phyloP scores from a whole-genome alignment of 2,329 filamentous ascomycete species.

The Beauveria pseudobassiana region DNA sequence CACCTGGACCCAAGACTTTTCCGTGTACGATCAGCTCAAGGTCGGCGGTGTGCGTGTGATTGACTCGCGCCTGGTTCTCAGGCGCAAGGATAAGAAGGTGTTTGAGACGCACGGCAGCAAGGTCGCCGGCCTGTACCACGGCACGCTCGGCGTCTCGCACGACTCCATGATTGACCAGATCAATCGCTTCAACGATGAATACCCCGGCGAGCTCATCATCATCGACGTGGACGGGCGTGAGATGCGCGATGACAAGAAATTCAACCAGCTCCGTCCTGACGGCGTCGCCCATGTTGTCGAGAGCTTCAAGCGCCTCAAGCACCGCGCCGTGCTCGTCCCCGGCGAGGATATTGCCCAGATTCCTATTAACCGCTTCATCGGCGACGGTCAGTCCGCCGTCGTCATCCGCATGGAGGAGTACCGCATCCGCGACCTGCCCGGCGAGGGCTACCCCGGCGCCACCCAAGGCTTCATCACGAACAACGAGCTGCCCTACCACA shows the following conservation, averaged over 20 bases:
- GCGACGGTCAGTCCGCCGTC: constrained; percentile 18
- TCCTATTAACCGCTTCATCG: constrained; percentile 21
- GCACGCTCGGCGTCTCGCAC: constrained; percentile 19
- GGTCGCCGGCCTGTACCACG: constrained; percentile 16
- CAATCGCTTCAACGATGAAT: constrained; percentile 21
- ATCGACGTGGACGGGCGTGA: constrained; percentile 21
- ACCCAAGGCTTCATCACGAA: constrained; percentile 21
- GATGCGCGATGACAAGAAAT: neutral
- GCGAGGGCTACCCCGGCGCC: constrained; percentile 18
- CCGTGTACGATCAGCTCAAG: constrained; percentile 20
- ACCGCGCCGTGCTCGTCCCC: constrained; percentile 17
- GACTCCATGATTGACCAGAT: constrained; percentile 21
- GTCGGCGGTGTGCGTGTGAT: constrained; percentile 23
- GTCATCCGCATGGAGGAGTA: constrained; percentile 21
- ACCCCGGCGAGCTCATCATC: constrained; percentile 28
- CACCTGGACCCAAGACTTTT: constrained; percentile 19
- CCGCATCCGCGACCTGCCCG: constrained; percentile 15
- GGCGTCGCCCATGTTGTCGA: constrained; percentile 14
- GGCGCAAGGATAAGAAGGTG: neutral
- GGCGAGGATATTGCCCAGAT: constrained; percentile 19
- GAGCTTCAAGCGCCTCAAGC: constrained; percentile 17
- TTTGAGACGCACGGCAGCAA: constrained; percentile 17
- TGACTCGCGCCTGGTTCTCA: constrained; percentile 20
- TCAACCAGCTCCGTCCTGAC: neutral
- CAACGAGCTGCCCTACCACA: constrained; percentile 18